A percentile compares a stretch with the other conserved stretches of the same genome.
Conservation (phyloP, 2,329 filamentous ascomycete genomes). For the Venturia nashicola region DNA sequence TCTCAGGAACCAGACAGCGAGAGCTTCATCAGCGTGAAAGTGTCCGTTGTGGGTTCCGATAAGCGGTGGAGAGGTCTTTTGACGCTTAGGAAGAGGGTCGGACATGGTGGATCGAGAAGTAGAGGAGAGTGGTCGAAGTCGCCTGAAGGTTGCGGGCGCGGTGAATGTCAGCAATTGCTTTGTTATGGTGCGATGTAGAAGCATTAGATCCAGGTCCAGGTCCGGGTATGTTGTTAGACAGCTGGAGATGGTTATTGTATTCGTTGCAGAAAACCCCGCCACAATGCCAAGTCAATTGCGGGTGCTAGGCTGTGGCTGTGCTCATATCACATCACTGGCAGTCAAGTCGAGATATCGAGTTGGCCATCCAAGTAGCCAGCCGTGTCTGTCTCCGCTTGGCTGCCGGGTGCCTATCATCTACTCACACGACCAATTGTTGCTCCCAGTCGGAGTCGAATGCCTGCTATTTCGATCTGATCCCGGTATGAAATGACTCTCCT, state of each 20-base stretch:
- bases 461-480: neutral
- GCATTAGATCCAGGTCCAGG: neutral
- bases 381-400: neutral
- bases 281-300: neutral
- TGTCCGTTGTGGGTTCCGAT: conserved; percentile 97
- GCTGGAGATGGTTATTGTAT: neutral
- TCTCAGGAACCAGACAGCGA: conserved; percentile 92
- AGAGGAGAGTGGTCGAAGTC: neutral
- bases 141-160: neutral
- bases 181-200: neutral
- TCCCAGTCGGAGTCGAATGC: neutral
- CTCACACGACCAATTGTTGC: neutral
- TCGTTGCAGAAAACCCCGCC: neutral
- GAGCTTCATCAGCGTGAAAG: conserved; percentile 97
- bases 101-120: neutral
- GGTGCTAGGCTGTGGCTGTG: neutral
- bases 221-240: neutral
- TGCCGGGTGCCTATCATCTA: neutral
- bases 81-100: conserved; percentile 48
- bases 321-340: no score
- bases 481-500: neutral
- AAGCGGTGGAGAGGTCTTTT: conserved; percentile 61
- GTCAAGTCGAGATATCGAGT: no score
- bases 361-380: neutral
- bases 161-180: neutral